Conservation (phyloP, 148 eudicot genomes). For the Camellia granthamiana region DNA sequence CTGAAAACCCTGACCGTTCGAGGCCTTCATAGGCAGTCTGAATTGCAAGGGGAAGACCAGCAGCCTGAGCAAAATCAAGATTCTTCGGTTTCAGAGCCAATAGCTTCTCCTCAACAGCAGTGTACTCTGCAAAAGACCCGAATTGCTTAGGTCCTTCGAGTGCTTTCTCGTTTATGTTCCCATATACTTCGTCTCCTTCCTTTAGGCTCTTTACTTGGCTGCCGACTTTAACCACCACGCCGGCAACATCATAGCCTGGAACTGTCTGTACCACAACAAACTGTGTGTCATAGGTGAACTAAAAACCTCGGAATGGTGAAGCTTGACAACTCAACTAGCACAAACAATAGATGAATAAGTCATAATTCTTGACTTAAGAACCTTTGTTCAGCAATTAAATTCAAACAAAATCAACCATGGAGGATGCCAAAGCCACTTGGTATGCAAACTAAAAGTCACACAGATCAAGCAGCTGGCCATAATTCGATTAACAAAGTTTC, state of each 20-base stretch:
- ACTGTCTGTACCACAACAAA: slow-evolving; percentile 51
- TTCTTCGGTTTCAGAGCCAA: slow-evolving; percentile 79
- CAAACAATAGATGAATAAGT: background rate
- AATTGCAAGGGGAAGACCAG: slow-evolving; percentile 79
- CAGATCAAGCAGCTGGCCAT: no score
- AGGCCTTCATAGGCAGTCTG: slow-evolving; percentile 96
- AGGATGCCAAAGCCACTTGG: background rate
- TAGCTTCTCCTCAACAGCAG: slow-evolving; percentile 82
- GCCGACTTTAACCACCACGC: slow-evolving; percentile 85
- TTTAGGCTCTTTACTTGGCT: slow-evolving; percentile 64
- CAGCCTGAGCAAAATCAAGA: slow-evolving; percentile 76
- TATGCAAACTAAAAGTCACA: background rate
- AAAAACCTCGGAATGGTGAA: slow-evolving; percentile 4
- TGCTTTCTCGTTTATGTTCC: slow-evolving; percentile 70
- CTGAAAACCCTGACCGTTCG: slow-evolving; percentile 68
- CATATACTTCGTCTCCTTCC: slow-evolving; percentile 91
- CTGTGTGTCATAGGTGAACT: slow-evolving; percentile 17
- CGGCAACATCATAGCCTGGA: slow-evolving; percentile 92
- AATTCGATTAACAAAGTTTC: background rate
- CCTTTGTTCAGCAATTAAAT: background rate
- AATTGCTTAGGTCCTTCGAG: slow-evolving; percentile 68
- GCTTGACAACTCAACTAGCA: background rate
- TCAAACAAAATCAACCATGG: background rate
- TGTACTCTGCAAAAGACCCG: slow-evolving; percentile 88
- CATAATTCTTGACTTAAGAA: background rate